Evolutionary conservation across 108 stramenopile species (phyloP).

Genomic region (Cyclostephanos tholiformis): DNA sequence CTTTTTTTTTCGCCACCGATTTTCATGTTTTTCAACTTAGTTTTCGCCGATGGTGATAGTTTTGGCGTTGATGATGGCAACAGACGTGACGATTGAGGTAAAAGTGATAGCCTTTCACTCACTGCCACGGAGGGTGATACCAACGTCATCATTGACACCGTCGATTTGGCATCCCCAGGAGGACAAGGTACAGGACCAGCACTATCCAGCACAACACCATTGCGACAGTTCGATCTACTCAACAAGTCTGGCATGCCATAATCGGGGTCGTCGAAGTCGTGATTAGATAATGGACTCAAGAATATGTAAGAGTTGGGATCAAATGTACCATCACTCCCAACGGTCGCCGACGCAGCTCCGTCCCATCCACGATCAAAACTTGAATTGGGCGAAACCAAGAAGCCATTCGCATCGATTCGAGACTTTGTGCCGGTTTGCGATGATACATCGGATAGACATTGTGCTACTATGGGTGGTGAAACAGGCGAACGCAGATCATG

Average conservation of each 20-base stretch:
- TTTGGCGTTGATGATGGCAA: neutral
- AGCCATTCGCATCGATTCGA: slow-evolving; percentile 1
- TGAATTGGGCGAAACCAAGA: neutral
- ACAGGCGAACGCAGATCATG: too few relatives aligned
- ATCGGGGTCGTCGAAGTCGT: slow-evolving; percentile 13
- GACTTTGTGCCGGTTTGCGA: neutral
- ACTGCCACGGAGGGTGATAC: neutral
- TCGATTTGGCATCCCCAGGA: neutral
- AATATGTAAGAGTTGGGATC: slow-evolving; percentile 12
- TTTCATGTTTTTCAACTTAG: slow-evolving; percentile 3
- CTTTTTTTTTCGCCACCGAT: neutral
- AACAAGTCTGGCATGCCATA: slow-evolving; percentile 12
- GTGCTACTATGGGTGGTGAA: neutral
- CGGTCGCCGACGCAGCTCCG: neutral
- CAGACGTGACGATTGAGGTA: neutral
- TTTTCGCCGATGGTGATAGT: slow-evolving; percentile 7
- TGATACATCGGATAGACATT: neutral
- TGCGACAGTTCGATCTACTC: slow-evolving; percentile 11
- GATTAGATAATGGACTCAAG: slow-evolving; percentile 6
- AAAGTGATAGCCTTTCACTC: neutral
- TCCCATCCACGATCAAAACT: slow-evolving; percentile 5
- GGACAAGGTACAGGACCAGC: neutral
- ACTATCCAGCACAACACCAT: slow-evolving; percentile 1
- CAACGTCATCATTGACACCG: neutral
- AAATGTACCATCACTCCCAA: slow-evolving; percentile 6